Percentiles rank a stretch among this genome's conserved stretches.
These are phyloP conservation scores for Quercus cerris DNA, from an alignment of 306 rosid genomes.

Conservation along the genomic window DNA sequence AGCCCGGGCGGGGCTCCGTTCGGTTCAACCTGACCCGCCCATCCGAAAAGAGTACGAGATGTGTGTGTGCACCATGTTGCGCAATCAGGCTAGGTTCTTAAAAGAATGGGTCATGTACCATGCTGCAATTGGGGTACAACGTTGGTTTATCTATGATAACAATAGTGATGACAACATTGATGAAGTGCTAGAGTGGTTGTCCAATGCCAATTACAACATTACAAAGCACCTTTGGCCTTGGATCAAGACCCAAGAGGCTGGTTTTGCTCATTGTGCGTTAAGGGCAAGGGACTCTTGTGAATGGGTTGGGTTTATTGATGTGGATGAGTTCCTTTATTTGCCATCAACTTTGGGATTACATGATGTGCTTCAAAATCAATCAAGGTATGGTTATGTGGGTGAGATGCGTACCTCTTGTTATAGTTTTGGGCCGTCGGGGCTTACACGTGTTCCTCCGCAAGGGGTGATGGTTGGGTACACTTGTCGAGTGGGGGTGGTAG, in stretches of 20 bases:
- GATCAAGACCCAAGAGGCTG: constrained; percentile 79
- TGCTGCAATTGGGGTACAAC: constrained; percentile 55
- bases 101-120: constrained; percentile 89
- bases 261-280: constrained; percentile 76
- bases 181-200: constrained; percentile 14
- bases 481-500: constrained; percentile 40
- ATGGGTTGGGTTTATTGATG: constrained; percentile 85
- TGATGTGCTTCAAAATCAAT: constrained; percentile 31
- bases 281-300: constrained; percentile 53
- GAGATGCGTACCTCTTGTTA: constrained; percentile 59
- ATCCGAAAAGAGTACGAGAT: constrained; percentile 32
- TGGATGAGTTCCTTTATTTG: constrained; percentile 67
- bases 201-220: constrained; percentile 37
- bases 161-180: constrained; percentile 58
- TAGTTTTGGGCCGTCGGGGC: constrained; percentile 78
- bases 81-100: constrained; percentile 69
- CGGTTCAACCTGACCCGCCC: neutral
- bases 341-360: constrained; percentile 19
- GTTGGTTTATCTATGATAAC: constrained; percentile 81
- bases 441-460: constrained; percentile 27
- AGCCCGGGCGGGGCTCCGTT: constrained; percentile 39
- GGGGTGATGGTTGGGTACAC: constrained; percentile 79
- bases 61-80: constrained; percentile 77
- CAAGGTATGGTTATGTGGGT: constrained; percentile 27
- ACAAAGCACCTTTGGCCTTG: constrained; percentile 68